Percentiles rank a stretch among this genome's conserved stretches.
Conservation (phyloP, 345 rosid genomes). For the Populus tremula region DNA sequence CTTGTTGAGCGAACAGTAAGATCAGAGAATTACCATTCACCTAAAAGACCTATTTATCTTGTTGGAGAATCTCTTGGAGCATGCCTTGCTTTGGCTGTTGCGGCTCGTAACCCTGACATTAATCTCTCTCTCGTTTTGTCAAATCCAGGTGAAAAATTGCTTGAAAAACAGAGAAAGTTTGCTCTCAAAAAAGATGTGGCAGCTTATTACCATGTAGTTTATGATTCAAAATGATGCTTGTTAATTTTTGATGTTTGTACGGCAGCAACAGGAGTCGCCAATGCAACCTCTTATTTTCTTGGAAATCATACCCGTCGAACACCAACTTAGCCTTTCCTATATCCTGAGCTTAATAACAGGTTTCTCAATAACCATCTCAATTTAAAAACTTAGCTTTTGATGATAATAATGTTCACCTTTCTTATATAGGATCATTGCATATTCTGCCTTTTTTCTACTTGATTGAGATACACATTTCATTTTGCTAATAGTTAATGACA, state of each 20-base stretch:
- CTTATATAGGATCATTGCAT: neutral
- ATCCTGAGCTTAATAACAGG: slow-evolving; percentile 51
- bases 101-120: slow-evolving; percentile 51
- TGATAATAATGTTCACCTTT: too few species aligned
- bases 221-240: neutral
- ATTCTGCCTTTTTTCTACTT: slow-evolving; percentile 13
- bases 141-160: slow-evolving; percentile 52
- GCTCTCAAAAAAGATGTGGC: neutral
- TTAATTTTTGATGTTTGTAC: slow-evolving; percentile 15
- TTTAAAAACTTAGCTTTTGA: too few species aligned
- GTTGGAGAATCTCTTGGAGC: slow-evolving; percentile 65
- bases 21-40: slow-evolving; percentile 37
- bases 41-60: slow-evolving; percentile 53
- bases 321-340: slow-evolving; percentile 26
- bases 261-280: slow-evolving; percentile 66
- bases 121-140: slow-evolving; percentile 55
- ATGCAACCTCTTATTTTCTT: slow-evolving; percentile 51
- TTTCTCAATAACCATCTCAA: neutral
- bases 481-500: too few species aligned
- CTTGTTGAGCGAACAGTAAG: slow-evolving; percentile 49
- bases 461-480: neutral
- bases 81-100: slow-evolving; percentile 61
- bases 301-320: slow-evolving; percentile 47
- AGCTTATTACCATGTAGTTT: too few species aligned
- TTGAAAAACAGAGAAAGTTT: neutral